phyloP scores from a whole-genome alignment of 306 rosid species.

The Corylus americana region DNA sequence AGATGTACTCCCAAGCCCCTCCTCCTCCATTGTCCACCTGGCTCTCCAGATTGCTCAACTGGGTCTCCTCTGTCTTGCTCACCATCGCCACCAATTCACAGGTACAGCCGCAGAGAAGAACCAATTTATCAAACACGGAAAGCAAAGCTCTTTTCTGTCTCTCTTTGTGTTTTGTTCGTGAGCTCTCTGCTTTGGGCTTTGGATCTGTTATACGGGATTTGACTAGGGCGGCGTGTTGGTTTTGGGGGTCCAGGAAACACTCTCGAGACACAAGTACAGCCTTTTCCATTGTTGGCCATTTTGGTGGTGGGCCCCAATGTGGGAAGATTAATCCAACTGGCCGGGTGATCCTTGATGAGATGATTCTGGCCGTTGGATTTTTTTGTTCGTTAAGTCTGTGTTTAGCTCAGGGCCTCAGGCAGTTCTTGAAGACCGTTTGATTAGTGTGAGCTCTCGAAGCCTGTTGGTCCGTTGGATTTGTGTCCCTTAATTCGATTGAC shows the following conservation, averaged over 20 bases:
- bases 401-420: too few species aligned
- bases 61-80: slow-evolving; percentile 72
- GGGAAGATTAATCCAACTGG: not conserved
- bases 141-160: not conserved
- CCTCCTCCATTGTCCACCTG: slow-evolving; percentile 99
- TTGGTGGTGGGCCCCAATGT: not conserved
- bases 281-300: not conserved
- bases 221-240: not conserved
- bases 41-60: slow-evolving; percentile 70
- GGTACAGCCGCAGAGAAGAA: not conserved
- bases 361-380: not conserved
- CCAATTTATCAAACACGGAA: too few species aligned
- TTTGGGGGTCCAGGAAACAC: not conserved
- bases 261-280: not conserved
- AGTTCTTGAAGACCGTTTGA: too few species aligned
- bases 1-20: slow-evolving; percentile 96
- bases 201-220: not conserved
- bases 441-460: too few species aligned
- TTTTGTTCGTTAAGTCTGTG: too few species aligned
- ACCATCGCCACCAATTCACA: slow-evolving; percentile 63
- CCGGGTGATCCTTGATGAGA: not conserved
- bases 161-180: not conserved
- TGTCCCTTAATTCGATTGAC: too few species aligned
- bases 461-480: too few species aligned
- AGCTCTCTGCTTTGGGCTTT: not conserved